phyloP scores from a whole-genome alignment of 2,329 filamentous ascomycete genomes.

The Colletotrichum gigasporum region DNA sequence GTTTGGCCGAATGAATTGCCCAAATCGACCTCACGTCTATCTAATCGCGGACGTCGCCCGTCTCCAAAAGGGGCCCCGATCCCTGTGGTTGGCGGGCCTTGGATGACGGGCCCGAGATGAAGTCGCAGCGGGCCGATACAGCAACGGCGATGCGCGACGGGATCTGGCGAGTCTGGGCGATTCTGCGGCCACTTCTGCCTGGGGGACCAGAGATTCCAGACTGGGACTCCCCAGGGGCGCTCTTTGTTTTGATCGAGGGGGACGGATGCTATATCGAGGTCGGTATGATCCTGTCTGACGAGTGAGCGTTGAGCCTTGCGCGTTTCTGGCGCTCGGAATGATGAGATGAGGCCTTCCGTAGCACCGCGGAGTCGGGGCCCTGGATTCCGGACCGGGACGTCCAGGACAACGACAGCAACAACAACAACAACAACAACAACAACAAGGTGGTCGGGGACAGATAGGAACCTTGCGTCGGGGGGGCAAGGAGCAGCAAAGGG shows the following conservation, averaged over 20 bases:
- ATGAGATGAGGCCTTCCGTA: conserved; percentile 9
- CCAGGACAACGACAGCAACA: not conserved
- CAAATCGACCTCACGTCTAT: no score
- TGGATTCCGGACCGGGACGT: not conserved
- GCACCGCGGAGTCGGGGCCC: not conserved
- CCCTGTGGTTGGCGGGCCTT: no score
- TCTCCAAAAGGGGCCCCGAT: not conserved
- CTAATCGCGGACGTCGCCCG: not conserved
- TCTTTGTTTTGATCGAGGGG: not conserved
- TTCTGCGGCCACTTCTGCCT: not conserved
- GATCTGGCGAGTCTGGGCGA: not conserved
- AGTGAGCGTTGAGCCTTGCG: not conserved
- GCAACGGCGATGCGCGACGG: conserved; percentile 1
- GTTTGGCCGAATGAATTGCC: no score
- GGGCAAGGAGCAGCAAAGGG: no score
- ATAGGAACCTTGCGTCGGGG: no score
- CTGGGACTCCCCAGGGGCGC: not conserved
- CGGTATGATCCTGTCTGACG: not conserved
- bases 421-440: no score
- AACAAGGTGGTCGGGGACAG: no score
- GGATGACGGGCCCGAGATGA: not conserved
- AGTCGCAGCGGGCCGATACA: conserved; percentile 5
- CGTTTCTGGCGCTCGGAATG: not conserved
- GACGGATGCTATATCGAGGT: not conserved
- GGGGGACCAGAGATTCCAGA: not conserved